Base-by-base conservation (phyloP, 257 asterid species). In the Eucommia ulmoides region DNA sequence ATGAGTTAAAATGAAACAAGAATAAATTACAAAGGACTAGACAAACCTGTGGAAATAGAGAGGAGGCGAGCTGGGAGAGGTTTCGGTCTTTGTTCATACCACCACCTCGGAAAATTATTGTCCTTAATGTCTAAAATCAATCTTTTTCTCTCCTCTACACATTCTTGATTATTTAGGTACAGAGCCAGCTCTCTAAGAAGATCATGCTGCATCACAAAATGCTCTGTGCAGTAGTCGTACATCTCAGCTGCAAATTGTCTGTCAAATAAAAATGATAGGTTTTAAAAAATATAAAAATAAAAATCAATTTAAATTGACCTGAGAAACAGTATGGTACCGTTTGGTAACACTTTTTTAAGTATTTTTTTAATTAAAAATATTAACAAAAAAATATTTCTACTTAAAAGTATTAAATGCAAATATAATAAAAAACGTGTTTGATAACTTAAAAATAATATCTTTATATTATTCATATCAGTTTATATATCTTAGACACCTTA, bases 21-120 rank as follows among this genome's bases (percentile, higher is more conserved):
- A n/a, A n/a, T n/a, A n/a, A n/a, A n/a, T n/a, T n/a, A n/a, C n/a
- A n/a, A n/a, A n/a, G n/a, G n/a, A n/a, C n/a, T 24, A 25, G 7
- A 45, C 23, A 33, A 60, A 69, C 75, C 75, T 52, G 75, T 64
- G 20, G 57, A 33, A 49, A 64, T 64, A 26, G 75, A 69, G 58
- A 69, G 33, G 42, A 60, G 44, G n/a, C 38, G 64, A 15, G 62
- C 65, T 22, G 42, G 50, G 42, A 55, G 19, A 1, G 58, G 53
- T 19, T 56, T 62, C 56, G 42, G 61, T 21, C 49, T 60, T 48
- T 24, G 53, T 15, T 48, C 55, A 49, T 8, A 42, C 67, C 54
- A 56, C 68, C 68, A 60, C 18, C 22, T 35, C 1, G 71, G 75
- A 53, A 55, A 33, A 23, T 49, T 47, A 22, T 64, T 64, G n/a